Evolutionary conservation across 1,139 yeast genomes (phyloP).

Genomic region (Suhomyces choctaworum): DNA sequence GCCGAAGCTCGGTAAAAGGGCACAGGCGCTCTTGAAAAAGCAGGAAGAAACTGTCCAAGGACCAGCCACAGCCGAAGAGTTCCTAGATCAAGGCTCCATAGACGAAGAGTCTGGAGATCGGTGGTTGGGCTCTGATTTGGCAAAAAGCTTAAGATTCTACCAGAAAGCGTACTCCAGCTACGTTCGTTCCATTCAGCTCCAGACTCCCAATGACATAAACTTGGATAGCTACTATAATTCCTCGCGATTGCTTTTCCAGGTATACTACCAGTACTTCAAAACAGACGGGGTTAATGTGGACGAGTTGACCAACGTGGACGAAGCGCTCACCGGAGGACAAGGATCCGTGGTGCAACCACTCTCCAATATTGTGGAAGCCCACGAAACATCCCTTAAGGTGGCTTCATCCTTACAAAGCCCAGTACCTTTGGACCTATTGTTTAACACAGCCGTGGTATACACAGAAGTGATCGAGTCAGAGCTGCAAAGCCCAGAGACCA

Average conservation of each 20-base stretch:
- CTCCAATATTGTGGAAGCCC: conserved; percentile 33
- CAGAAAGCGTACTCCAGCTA: conserved; percentile 48
- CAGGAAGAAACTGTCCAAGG: conserved; percentile 16
- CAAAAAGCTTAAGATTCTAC: conserved; percentile 54
- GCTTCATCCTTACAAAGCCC: conserved; percentile 15
- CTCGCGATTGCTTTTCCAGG: conserved; percentile 50
- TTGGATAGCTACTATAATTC: conserved; percentile 50
- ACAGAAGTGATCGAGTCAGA: conserved; percentile 47
- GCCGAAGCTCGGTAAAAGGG: conserved; percentile 25
- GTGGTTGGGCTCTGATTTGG: conserved; percentile 55
- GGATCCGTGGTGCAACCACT: conserved; percentile 43
- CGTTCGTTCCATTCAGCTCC: conserved; percentile 27
- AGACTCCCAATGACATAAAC: conserved; percentile 14
- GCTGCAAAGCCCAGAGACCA: conserved; percentile 19
- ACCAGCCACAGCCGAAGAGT: conserved; percentile 47
- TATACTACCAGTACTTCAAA: conserved; percentile 44
- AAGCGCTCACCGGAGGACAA: conserved; percentile 34
- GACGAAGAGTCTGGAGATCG: conserved; percentile 61
- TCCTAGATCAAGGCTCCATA: conserved; percentile 45
- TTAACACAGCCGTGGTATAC: conserved; percentile 49
- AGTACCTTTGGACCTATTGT: conserved; percentile 42
- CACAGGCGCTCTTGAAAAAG: conserved; percentile 15
- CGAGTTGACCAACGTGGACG: conserved; percentile 42
- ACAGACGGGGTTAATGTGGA: conserved; percentile 44
- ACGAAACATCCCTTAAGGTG: conserved; percentile 35